phyloP scores from a whole-genome alignment of 371 early-diverging fungal genomes.

The Capillidium rhysosporum region DNA sequence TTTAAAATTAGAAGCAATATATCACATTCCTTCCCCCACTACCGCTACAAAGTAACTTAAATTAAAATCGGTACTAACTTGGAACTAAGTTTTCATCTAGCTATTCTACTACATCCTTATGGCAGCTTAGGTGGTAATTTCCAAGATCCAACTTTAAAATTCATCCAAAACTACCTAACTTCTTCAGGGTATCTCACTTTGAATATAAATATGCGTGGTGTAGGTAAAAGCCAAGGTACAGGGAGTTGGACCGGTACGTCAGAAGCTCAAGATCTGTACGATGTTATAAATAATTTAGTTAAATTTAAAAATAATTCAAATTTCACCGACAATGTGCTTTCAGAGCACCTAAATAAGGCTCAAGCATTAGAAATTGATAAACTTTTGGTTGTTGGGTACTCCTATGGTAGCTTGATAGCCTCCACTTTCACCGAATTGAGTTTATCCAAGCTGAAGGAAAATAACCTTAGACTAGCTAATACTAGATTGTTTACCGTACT shows the following conservation, averaged over 20 bases:
- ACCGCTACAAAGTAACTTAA: too few species aligned
- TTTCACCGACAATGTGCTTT: background rate
- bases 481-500: background rate
- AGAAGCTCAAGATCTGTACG: constrained; percentile 3
- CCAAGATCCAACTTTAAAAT: background rate
- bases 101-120: constrained; percentile 2
- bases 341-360: background rate
- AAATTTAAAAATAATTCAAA: background rate
- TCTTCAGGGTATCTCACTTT: background rate
- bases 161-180: background rate
- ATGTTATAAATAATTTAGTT: background rate
- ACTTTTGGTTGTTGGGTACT: background rate
- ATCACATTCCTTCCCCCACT: too few species aligned
- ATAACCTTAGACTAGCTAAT: constrained; percentile 2
- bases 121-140: background rate
- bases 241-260: background rate
- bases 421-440: background rate
- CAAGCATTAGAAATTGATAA: background rate
- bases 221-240: background rate
- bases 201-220: background rate
- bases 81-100: background rate
- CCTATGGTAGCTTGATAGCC: background rate
- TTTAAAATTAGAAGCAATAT: too few species aligned
- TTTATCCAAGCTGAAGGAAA: background rate
- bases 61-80: too few species aligned